Base-by-base conservation (phyloP, 768 basidiomycete species). In the Harrya chromipes region DNA sequence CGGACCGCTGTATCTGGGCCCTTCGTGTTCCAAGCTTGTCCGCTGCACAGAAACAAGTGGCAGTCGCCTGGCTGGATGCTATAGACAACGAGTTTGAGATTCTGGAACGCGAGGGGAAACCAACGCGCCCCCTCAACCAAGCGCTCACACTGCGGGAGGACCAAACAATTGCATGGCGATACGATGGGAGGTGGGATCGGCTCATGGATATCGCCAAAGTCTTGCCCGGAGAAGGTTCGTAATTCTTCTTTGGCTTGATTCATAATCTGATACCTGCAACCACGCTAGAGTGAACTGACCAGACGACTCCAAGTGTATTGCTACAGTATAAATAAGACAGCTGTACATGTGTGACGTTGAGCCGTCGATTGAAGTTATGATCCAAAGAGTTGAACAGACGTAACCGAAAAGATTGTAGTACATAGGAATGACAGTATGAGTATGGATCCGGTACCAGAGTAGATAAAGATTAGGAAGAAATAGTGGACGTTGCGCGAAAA, bases 1-100 rank as follows among this genome's bases (percentile, higher is more conserved):
- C 79, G 8, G 89, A 90, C 56, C 72, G 82, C 6, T 51, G 69
- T 23, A 44, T 89, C 14, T 90, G 86, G 81, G 74, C 82, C 2
- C 68, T 88, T 14, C 74, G 81, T 6, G 52, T 74, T 1, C 78
- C 82, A 5, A 62, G 58, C n/a, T 62, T 90, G 49, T 66, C 71
- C 4, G 50, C 67, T 0, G 57, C 74, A 4, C 78, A 89, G 55
- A 62, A 71, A 8, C 59, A 63, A 0, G 59, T 80, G 13, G 83
- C 85, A 0, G 71, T 75, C 34, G 66, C 57, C 3, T 90, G 85
- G 84, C 61, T 87, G 14, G 65, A 76, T 36, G 70, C 69, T 7
- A 66, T 90, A 27, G 68, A 72, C 16, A 59, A 70, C 6, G 81
- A 82, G 53, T 53, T 75, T 5, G 59, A 68, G 35, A 61, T 64